Evolutionary conservation across 192 early-diverging fungal genomes (phyloP).

Genomic region (Mortierella claussenii): DNA sequence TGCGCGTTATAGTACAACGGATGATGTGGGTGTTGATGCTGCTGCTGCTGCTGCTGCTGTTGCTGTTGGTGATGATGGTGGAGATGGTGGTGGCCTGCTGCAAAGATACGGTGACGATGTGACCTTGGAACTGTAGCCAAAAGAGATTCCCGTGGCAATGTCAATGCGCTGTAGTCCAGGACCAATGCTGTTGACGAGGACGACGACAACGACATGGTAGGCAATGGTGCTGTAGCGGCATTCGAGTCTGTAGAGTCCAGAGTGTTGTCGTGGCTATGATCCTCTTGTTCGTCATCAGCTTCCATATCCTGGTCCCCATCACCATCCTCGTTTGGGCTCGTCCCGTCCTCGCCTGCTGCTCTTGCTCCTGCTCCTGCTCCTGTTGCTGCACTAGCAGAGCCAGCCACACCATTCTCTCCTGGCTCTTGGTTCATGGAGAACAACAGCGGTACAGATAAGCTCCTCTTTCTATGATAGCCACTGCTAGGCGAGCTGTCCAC

Average conservation of each 20-base stretch:
- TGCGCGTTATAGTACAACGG: neutral
- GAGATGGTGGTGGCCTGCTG: neutral
- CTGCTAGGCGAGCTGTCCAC: neutral
- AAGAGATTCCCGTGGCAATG: slow-evolving; percentile 5
- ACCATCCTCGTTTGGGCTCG: slow-evolving; percentile 3
- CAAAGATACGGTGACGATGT: slow-evolving; percentile 8
- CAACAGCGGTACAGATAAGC: slow-evolving; percentile 34
- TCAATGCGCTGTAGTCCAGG: slow-evolving; percentile 6
- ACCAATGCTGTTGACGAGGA: too few species aligned
- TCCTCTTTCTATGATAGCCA: slow-evolving; percentile 19
- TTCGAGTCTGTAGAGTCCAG: too few species aligned
- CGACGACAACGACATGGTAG: too few species aligned
- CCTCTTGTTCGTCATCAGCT: neutral
- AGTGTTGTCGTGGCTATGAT: neutral
- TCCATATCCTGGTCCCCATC: slow-evolving; percentile 29
- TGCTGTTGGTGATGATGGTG: too few species aligned
- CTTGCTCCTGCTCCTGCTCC: slow-evolving; percentile 1
- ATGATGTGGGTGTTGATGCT: too few species aligned
- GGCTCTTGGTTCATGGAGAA: slow-evolving; percentile 1
- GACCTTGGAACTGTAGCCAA: slow-evolving; percentile 10
- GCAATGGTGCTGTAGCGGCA: too few species aligned
- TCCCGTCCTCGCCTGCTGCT: neutral
- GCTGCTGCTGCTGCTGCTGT: too few species aligned
- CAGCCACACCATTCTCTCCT: too few species aligned
- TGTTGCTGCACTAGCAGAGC: too few species aligned